Evolutionary conservation across 495 filamentous ascomycete species (phyloP), one percentile per base, ranked within the genome.

Genomic region (Rostrohypoxylon terebratum): DNA sequence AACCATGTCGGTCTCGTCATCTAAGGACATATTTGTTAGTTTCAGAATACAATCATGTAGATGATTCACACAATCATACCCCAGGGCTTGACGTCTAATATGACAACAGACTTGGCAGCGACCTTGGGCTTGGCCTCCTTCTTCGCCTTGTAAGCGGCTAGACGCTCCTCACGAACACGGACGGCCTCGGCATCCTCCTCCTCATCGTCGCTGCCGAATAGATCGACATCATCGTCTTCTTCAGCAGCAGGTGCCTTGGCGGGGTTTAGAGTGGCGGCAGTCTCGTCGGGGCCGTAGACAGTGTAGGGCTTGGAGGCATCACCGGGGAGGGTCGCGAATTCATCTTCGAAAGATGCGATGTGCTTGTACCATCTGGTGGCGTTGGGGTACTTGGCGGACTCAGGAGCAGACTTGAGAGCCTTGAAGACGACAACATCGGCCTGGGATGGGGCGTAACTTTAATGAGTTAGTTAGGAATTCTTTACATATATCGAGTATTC

Each of bases 341-440:
- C 96, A 65, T 91, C 86, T 86, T 93, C 90, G 85, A 92, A 97
- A 69, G 91, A 90, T 74, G 90, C 88, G 79, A 97, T 96, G 89
- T 99, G 94, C 88, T 96, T 97, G 89, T 97, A 97, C 96, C 96
- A 99, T 83, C 96, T 91, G 66, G 92, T 93, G 75, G 91, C 94
- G 83, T 97, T 88, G 75, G 96, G 94, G 88, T 92, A 98, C 86
- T 96, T 97, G 75, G 83, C 87, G 74, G 90, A 85, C 64, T 91
- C 90, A 66, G 96, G 96, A 45, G 88, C 83, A 66, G 85, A 84
- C 76, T 87, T 91, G 81, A 97, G 81, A 74, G 91, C 92, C 86
- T 98, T 97, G 91, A 91, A 99, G 84, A 88, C 89, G 81, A 91
- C 92, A 77, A 94, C 94, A 86, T 99, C 96, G 81, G 96, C 96